Base-by-base conservation (phyloP, 2,329 filamentous ascomycete species). In the Exophiala bonariae region DNA sequence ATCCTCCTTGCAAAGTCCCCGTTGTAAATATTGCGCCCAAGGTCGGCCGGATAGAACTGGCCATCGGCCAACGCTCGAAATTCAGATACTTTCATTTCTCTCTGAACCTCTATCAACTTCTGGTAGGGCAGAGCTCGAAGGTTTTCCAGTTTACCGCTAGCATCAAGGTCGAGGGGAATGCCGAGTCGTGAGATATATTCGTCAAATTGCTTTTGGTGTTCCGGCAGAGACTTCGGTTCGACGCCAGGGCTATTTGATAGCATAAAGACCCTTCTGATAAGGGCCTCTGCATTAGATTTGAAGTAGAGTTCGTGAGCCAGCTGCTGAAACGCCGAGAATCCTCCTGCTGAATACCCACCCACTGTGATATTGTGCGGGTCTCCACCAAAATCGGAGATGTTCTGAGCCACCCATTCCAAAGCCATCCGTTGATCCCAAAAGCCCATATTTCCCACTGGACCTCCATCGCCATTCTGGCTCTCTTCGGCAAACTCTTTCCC, bases 341-440 rank as follows among this genome's bases (percentile, higher is more conserved):
- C 77, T 22, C 78, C 78, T 18, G 78, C 77, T 16, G 70, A 75
- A 55, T 77, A 65, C 8, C 76, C 77, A 11, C 77, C 66, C 9
- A 79, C 66, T 1, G 76, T 79, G 30, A 80, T 70, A 14, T 68
- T 65, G 2, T 66, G 59, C 2, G 69, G 62, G 57, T 81, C 73
- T 10, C 79, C 79, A 8, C 79, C 78, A 53, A 82, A 82, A 6
- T 70, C 61, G 53, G 73, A 63, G 44, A 81, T 79, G 49, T 80
- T 65, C 31, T 73, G 59, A 44, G 78, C 71, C 2, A 82, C 69
- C 80, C 80, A 83, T 55, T 80, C 66, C 6, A 83, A 63, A 17
- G 77, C 77, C 16, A 44, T 64, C 7, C 75, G 68, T 57, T 82
- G 79, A 48, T 82, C 78, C 40, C 72, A 65, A 0, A 80, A 62